Conservation (phyloP, 176 grass and related monocot species). For the Aegilops tauschii region DNA sequence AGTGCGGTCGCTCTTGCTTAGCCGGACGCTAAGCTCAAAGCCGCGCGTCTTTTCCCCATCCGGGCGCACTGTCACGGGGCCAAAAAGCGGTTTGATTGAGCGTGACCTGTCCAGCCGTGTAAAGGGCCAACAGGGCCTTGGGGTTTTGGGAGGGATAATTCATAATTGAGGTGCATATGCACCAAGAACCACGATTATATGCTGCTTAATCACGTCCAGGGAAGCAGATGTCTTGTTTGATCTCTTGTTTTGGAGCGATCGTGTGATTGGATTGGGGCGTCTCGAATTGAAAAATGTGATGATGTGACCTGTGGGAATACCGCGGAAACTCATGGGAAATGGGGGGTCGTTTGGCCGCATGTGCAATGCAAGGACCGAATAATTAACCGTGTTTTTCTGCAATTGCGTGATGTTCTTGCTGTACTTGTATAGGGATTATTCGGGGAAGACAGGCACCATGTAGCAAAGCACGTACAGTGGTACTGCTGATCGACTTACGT, state of each 20-base stretch:
- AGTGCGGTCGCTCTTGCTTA: slow-evolving; percentile 14
- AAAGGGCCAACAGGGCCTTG: neutral
- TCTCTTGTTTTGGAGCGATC: neutral
- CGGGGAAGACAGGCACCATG: neutral
- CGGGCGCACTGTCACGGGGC: neutral
- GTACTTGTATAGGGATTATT: neutral
- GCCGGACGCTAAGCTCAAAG: slow-evolving; percentile 1
- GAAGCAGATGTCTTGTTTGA: neutral
- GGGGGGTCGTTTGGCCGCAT: neutral
- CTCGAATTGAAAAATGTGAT: neutral
- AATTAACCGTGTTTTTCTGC: neutral
- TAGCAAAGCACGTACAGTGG: neutral
- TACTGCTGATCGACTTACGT: neutral
- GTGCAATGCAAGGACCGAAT: neutral
- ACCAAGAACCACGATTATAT: neutral
- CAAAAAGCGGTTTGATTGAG: neutral
- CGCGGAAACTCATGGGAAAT: too few species aligned
- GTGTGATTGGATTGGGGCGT: neutral
- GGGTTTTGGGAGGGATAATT: neutral
- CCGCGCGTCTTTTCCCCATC: neutral
- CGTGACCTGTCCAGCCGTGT: slow-evolving; percentile 24
- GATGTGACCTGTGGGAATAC: neutral
- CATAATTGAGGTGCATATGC: neutral
- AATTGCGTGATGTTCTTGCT: neutral
- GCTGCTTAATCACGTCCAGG: neutral